A percentile compares a stretch with the other conserved stretches of the same genome.
These are phyloP conservation scores for Penicillium sp. DNA, from an alignment of 2,329 filamentous ascomycete genomes.

Conservation along the genomic window DNA sequence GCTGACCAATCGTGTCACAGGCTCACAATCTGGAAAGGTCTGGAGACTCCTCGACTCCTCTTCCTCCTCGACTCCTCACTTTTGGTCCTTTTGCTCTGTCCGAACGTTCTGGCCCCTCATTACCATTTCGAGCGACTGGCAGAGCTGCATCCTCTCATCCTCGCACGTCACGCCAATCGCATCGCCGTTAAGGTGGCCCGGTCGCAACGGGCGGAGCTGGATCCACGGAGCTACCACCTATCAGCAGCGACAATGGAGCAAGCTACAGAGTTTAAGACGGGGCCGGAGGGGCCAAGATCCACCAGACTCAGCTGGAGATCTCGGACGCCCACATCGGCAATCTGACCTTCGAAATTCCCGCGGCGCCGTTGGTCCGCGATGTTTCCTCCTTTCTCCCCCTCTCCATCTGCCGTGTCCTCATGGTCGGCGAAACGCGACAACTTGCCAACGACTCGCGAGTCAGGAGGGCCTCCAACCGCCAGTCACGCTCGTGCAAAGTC, in stretches of 20 bases:
- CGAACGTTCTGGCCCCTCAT: conserved; percentile 13
- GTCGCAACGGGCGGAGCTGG: conserved; percentile 14
- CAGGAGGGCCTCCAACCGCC: conserved; percentile 35
- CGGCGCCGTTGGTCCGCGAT: conserved; percentile 32
- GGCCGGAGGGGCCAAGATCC: conserved; percentile 8
- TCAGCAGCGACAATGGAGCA: conserved; percentile 4
- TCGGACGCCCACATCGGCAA: conserved; percentile 34
- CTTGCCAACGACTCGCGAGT: conserved; percentile 25
- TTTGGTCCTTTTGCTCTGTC: neutral
- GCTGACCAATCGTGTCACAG: neutral
- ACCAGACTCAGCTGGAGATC: conserved; percentile 27
- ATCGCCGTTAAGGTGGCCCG: neutral
- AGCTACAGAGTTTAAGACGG: conserved; percentile 5
- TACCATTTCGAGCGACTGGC: conserved; percentile 19
- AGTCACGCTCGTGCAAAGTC: conserved; percentile 44
- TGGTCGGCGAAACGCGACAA: conserved; percentile 24
- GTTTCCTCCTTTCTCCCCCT: conserved; percentile 18
- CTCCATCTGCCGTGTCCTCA: conserved; percentile 18
- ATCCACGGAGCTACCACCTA: conserved; percentile 10
- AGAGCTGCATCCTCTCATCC: conserved; percentile 4
- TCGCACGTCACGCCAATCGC: conserved; percentile 10
- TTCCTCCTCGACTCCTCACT: conserved; percentile 2
- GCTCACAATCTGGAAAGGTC: neutral
- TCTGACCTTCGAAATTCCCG: conserved; percentile 34
- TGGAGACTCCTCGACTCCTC: neutral